Evolutionary conservation across 73 alveolate genomes (phyloP), one percentile per base, ranked within the genome.

Genomic region (Halteria grandinella): DNA sequence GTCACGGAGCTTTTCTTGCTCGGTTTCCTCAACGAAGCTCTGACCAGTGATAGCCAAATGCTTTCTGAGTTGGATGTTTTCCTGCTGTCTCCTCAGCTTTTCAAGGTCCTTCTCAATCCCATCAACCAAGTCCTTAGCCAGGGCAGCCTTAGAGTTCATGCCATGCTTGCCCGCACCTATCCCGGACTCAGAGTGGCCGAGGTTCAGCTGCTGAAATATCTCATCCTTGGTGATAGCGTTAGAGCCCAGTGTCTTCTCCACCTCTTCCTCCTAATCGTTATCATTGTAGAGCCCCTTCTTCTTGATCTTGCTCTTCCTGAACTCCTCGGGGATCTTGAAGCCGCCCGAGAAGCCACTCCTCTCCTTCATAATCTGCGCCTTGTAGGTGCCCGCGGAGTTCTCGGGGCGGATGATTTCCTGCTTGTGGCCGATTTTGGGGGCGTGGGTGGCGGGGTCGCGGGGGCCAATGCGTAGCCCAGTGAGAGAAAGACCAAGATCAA

Each of bases 291-390:
- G 45, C 29, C 24, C 37, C 41, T 20, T 14, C 37, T 74, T 53
- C 36, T 6, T 17, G 27, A 15, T 32, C 24, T 58, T 31, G 24
- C 47, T 24, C 57, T 37, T 25, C 17, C 69, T 14, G 17, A 27
- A n/a, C 28, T 80, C 90, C 45, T 80, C 84, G 0, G 84, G 84
- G 20, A 80, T 69, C 45, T 80, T 80, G 39, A 69, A 80, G 1
- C 90, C 90, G 17, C 90, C 90, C 11, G 80, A 66, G 39, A 54
- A 55, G 1, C 59, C 85, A 33, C 23, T 57, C 40, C 85, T 33
- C 7, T 70, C 85, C 78, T 62, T 62, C 14, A 32, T 10, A 3
- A 62, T 36, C 23, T 41, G 14, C 41, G 57, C 45, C 23, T 32
- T 18, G 23, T 37, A 36, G 7, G 57, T 31, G 29, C 62, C 78